Evolutionary conservation across 495 filamentous ascomycete species (phyloP).

Genomic region (Aspergillus affinis): DNA sequence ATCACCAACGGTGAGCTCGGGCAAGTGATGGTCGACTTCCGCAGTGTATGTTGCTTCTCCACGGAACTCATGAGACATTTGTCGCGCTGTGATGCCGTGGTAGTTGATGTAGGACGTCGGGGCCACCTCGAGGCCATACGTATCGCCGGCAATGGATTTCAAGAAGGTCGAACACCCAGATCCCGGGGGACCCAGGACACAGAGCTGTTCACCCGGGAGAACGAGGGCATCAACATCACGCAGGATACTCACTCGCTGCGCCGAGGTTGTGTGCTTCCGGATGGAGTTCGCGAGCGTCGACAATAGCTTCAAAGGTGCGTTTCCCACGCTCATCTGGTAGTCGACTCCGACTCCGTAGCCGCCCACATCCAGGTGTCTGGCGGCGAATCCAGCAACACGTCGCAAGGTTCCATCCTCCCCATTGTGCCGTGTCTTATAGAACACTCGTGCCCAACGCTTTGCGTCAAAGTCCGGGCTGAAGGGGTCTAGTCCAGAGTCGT

Average conservation of each 20-base stretch:
- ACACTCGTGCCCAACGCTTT: conserved; percentile 28
- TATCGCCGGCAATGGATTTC: conserved; percentile 67
- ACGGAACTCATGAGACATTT: conserved; percentile 65
- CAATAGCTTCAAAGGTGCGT: conserved; percentile 55
- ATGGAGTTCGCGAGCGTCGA: conserved; percentile 42
- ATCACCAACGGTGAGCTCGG: conserved; percentile 61
- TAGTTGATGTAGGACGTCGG: conserved; percentile 61
- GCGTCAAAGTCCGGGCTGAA: conserved; percentile 34
- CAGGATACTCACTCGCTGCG: conserved; percentile 62
- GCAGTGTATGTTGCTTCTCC: conserved; percentile 62
- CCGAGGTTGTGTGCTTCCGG: conserved; percentile 15
- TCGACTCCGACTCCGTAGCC: conserved; percentile 72
- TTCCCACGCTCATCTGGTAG: conserved; percentile 75
- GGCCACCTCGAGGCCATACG: conserved; percentile 65
- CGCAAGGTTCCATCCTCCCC: neutral
- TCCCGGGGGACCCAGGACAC: conserved; percentile 76
- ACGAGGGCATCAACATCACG: conserved; percentile 69
- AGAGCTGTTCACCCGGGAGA: conserved; percentile 73
- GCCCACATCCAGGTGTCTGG: conserved; percentile 57
- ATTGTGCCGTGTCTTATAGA: conserved; percentile 19
- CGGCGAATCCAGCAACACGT: conserved; percentile 33
- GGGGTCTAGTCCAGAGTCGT: conserved; percentile 28
- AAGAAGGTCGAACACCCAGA: conserved; percentile 69
- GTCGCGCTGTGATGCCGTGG: conserved; percentile 67
- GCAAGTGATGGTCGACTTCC: conserved; percentile 65